These are phyloP conservation scores for Acanthamoeba lugdunensis DNA, from an alignment of 208 protist genomes.

Conservation along the genomic window DNA sequence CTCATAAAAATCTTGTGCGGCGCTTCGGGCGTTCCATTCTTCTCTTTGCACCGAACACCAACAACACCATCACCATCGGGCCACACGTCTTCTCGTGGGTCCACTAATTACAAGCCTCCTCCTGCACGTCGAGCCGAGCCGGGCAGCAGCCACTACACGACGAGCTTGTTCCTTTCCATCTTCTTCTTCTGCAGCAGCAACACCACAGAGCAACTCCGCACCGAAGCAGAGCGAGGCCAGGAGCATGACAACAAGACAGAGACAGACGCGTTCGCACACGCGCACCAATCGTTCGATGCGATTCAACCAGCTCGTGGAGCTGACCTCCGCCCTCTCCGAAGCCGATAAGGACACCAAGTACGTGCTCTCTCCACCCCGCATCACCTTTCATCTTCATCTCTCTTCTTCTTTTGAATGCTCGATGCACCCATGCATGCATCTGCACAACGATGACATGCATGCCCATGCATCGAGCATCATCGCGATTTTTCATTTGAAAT, in stretches of 20 bases:
- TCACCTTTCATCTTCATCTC: neutral
- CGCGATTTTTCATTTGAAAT: neutral
- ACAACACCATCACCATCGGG: neutral
- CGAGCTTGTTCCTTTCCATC: neutral
- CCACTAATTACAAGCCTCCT: neutral
- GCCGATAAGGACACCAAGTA: conserved; percentile 63
- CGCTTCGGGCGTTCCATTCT: neutral
- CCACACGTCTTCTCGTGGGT: no score
- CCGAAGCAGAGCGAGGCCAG: neutral
- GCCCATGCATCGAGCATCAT: neutral
- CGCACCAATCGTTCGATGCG: conserved; percentile 36
- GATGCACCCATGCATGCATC: neutral
- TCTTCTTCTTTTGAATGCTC: neutral
- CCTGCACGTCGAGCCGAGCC: neutral
- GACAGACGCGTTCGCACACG: neutral
- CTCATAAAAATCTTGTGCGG: neutral
- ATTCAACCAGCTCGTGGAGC: conserved; percentile 57
- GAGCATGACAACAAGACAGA: neutral
- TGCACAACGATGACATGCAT: neutral
- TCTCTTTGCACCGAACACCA: conserved; percentile 10
- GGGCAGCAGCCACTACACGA: neutral
- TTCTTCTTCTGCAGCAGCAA: neutral
- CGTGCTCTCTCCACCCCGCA: neutral
- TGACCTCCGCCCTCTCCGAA: conserved; percentile 42
- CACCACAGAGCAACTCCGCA: neutral